Evolutionary conservation across 768 basidiomycete species (phyloP), one percentile per base, ranked within the genome.

Genomic region (Psilocybe cyanescens): DNA sequence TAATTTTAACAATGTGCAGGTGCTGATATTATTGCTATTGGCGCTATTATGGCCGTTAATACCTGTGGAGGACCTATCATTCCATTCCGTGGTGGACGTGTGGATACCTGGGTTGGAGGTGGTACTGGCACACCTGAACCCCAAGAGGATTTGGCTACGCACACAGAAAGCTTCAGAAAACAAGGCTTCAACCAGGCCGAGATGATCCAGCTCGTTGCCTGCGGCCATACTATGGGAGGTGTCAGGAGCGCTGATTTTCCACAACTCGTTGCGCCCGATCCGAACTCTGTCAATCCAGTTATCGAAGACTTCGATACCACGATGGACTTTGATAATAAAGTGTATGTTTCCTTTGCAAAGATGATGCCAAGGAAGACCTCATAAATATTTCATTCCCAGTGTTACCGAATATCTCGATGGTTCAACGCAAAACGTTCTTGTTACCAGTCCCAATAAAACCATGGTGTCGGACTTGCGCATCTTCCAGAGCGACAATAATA

Each of bases 31-130:
- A 86, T 92, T 62, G 70, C 79, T 17, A 73, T 79, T 17, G 88
- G 87, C 6, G 78, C 84, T 9, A 67, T 55, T 80, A 86, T 7
- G 70, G 75, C 16, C 67, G 81, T 48, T 73, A 78, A 28, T 84
- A 92, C 68, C 66, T 85, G 84, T 62, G 78, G 77, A n/a, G 83
- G 84, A 14, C 83, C 83, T 48, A 82, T 92, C 67, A 71, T 91
- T 65, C 81, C 93, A 56, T 76, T 90, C 69, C 88, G 88, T 8
- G 77, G 83, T 3, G 75, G 83, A 61, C 90, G 92, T 70, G 80
- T 83, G 61, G 66, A 74, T 52, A 63, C 60, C 14, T 68, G 65
- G 65, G 30, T 39, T 9, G 65, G 47, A 4, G 67, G 67, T 14
- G 60, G n/a, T 48, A 65, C 61, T 4, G 81, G 81, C 11, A 79